These are phyloP conservation scores for Teunomyces lycoperdinae DNA, from an alignment of 805 yeast species.

Conservation along the genomic window DNA sequence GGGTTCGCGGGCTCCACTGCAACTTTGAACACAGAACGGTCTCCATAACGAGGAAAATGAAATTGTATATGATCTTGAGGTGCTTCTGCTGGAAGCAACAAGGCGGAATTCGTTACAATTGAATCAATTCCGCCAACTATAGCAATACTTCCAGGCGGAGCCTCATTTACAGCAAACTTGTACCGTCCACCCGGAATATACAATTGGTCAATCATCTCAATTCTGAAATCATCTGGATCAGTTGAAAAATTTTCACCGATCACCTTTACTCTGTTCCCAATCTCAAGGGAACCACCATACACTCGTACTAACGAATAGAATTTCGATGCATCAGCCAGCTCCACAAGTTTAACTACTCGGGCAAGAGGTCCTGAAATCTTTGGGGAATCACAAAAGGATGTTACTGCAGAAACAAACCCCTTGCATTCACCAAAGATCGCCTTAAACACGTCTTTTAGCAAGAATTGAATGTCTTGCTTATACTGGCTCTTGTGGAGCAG, in stretches of 20 bases:
- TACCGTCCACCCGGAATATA: conserved; percentile 71
- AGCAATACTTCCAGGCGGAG: conserved; percentile 66
- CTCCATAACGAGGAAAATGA: conserved; percentile 25
- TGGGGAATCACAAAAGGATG: conserved; percentile 25
- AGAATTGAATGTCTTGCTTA: conserved; percentile 55
- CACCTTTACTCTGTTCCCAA: conserved; percentile 48
- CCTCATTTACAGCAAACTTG: conserved; percentile 49
- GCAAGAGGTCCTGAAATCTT: conserved; percentile 14
- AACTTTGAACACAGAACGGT: conserved; percentile 67
- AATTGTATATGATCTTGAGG: conserved; percentile 26
- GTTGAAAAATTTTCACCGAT: conserved; percentile 52
- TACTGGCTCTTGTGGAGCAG: conserved; percentile 37
- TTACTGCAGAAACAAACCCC: conserved; percentile 54
- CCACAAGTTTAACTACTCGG: conserved; percentile 50
- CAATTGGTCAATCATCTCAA: conserved; percentile 41
- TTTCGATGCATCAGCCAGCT: conserved; percentile 48
- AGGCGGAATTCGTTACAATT: conserved; percentile 57
- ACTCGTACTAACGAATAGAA: conserved; percentile 63
- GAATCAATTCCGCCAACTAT: conserved; percentile 62
- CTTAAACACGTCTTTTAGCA: conserved; percentile 54
- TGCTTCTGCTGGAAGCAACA: conserved; percentile 39
- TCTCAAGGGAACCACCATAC: conserved; percentile 53
- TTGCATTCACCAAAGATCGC: conserved; percentile 49
- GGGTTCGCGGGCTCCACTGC: conserved; percentile 83
- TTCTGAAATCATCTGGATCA: conserved; percentile 52